Evolutionary conservation across 257 asterid species (phyloP).

Genomic region (Gentiana macrophylla): DNA sequence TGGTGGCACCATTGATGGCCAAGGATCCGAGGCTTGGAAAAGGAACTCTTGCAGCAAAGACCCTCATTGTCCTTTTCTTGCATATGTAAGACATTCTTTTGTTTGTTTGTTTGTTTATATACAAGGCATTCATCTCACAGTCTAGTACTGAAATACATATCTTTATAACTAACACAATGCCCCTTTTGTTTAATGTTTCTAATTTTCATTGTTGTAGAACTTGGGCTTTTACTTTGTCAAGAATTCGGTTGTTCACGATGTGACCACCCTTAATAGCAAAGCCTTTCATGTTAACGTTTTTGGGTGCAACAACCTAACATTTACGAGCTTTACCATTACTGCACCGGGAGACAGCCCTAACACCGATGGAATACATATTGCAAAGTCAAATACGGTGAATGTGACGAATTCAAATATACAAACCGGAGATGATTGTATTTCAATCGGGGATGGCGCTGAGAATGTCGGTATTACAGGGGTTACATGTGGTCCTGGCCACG

Average conservation of each 20-base stretch:
- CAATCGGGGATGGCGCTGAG: slow-evolving; percentile 2
- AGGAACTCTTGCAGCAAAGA: too few species aligned
- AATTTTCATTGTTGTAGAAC: neutral
- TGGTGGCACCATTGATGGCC: too few species aligned
- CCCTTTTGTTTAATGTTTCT: too few species aligned
- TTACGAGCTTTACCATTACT: neutral
- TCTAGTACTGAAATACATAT: too few species aligned
- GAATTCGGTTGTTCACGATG: neutral
- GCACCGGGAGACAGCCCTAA: slow-evolving; percentile 2
- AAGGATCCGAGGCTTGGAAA: too few species aligned
- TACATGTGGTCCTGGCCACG: slow-evolving; percentile 5
- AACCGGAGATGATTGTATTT: slow-evolving; percentile 8
- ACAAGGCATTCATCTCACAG: too few species aligned
- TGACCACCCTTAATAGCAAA: slow-evolving; percentile 9
- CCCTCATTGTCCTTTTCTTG: too few species aligned
- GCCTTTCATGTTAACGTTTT: neutral
- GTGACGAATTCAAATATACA: neutral
- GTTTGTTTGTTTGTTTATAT: too few species aligned
- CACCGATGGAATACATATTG: slow-evolving; percentile 10
- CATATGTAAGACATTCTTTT: too few species aligned
- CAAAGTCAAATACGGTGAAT: neutral
- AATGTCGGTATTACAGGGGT: neutral
- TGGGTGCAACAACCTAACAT: neutral
- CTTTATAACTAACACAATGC: too few species aligned
- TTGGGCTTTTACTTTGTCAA: neutral